These are phyloP conservation scores for Xenoacremonium recifei DNA, from an alignment of 2,329 filamentous ascomycete species.

Conservation along the genomic window DNA sequence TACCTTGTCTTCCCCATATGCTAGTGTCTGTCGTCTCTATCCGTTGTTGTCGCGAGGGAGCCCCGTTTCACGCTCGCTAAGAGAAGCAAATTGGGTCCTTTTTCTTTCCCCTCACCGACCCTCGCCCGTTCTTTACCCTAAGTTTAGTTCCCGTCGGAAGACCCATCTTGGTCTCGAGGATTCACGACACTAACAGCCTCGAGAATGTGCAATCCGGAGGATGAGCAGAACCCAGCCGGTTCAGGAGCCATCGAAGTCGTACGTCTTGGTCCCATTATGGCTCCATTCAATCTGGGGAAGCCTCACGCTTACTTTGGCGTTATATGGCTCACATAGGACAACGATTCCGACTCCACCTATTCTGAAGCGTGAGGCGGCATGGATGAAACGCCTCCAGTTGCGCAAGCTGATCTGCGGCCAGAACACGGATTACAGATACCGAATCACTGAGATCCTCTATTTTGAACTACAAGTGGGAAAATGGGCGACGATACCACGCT, in stretches of 20 bases:
- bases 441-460: conserved; percentile 11
- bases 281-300: neutral
- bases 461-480: conserved; percentile 34
- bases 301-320: neutral
- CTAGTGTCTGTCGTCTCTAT: too few relatives aligned
- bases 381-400: neutral
- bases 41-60: too few relatives aligned
- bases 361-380: conserved; percentile 3
- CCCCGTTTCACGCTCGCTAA: too few relatives aligned
- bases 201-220: too few relatives aligned
- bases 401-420: neutral
- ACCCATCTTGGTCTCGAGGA: too few relatives aligned
- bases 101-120: too few relatives aligned
- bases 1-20: too few relatives aligned
- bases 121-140: too few relatives aligned
- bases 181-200: too few relatives aligned
- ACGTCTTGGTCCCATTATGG: neutral
- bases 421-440: conserved; percentile 8
- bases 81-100: too few relatives aligned
- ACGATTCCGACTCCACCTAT: conserved; percentile 9
- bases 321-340: conserved; percentile 6
- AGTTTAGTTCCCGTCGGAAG: too few relatives aligned
- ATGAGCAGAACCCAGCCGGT: too few relatives aligned
- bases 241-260: neutral
- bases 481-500: conserved; percentile 47